phyloP scores from a whole-genome alignment of 768 basidiomycete species.

The Cystofilobasidium macerans region DNA sequence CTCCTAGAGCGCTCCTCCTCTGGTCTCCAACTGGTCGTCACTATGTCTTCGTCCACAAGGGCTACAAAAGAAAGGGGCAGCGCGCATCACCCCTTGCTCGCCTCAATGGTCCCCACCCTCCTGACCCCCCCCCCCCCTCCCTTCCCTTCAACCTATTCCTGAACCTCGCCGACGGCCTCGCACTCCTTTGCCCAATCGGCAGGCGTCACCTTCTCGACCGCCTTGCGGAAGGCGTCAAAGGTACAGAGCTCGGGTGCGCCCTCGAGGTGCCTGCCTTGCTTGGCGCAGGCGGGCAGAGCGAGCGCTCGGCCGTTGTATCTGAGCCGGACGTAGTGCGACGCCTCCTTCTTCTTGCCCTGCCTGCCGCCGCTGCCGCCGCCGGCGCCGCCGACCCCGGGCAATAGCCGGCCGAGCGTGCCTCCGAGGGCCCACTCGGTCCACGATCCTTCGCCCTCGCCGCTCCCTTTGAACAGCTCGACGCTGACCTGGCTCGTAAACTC shows the following conservation, averaged over 20 bases:
- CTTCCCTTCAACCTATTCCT: too few species aligned
- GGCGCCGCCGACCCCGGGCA: too few species aligned
- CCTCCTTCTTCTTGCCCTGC: neutral
- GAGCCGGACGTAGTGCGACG: slow-evolving; percentile 48
- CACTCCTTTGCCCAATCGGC: slow-evolving; percentile 59
- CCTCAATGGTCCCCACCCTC: too few species aligned
- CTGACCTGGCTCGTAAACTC: neutral
- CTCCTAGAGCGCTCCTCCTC: too few species aligned
- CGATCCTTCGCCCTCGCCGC: neutral
- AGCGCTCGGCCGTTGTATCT: slow-evolving; percentile 62
- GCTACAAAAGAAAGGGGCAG: too few species aligned
- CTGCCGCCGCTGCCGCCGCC: too few species aligned
- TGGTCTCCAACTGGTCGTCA: too few species aligned
- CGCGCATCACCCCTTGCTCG: too few species aligned
- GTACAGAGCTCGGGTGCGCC: slow-evolving; percentile 67
- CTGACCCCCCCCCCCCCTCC: too few species aligned
- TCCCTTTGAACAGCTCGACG: neutral
- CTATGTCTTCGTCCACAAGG: too few species aligned
- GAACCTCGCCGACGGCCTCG: neutral
- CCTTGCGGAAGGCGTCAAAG: slow-evolving; percentile 34
- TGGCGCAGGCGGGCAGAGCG: slow-evolving; percentile 54
- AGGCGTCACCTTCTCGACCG: slow-evolving; percentile 55
- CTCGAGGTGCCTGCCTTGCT: slow-evolving; percentile 54
- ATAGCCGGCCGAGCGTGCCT: neutral
- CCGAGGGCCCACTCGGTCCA: slow-evolving; percentile 2